Conservation (phyloP, 1,139 yeast species). For the Kodamaea derodonti region DNA sequence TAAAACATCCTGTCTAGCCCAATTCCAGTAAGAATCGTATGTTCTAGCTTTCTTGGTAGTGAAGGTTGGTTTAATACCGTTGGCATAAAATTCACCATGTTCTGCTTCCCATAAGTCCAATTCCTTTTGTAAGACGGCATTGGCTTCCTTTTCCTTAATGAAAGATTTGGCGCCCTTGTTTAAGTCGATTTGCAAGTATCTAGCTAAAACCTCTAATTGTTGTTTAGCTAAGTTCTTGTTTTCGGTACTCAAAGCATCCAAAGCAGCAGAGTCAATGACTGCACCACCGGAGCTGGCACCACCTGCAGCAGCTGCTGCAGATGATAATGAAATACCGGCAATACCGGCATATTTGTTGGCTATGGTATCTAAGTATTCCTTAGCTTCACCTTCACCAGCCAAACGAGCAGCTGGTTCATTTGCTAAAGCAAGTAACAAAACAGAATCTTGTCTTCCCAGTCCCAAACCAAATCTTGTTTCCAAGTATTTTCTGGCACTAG, state of each 20-base stretch:
- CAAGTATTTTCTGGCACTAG: conserved; percentile 86
- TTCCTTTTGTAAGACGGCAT: conserved; percentile 78
- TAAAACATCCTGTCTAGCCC: conserved; percentile 98
- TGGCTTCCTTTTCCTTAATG: conserved; percentile 84
- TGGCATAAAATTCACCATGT: conserved; percentile 92
- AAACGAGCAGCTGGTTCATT: conserved; percentile 90
- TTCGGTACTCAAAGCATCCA: conserved; percentile 90
- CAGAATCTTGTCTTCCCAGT: conserved; percentile 90
- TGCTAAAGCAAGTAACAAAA: conserved; percentile 75
- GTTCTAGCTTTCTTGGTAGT: conserved; percentile 91
- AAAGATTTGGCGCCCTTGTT: conserved; percentile 86
- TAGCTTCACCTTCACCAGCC: conserved; percentile 83
- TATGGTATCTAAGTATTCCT: conserved; percentile 75
- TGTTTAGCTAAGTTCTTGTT: conserved; percentile 87
- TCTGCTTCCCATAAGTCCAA: conserved; percentile 91
- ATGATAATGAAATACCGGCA: conserved; percentile 72
- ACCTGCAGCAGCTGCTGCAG: conserved; percentile 58
- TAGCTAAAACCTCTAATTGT: conserved; percentile 91
- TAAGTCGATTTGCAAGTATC: conserved; percentile 88
- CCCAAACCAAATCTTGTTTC: conserved; percentile 90
- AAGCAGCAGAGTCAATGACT: conserved; percentile 91
- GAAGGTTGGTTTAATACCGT: conserved; percentile 87
- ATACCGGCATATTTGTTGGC: conserved; percentile 83
- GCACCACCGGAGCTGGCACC: conserved; percentile 75
- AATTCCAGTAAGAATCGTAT: conserved; percentile 97